Conservation (phyloP, 73 alveolate species). For the Paramecium sexaurelia region DNA sequence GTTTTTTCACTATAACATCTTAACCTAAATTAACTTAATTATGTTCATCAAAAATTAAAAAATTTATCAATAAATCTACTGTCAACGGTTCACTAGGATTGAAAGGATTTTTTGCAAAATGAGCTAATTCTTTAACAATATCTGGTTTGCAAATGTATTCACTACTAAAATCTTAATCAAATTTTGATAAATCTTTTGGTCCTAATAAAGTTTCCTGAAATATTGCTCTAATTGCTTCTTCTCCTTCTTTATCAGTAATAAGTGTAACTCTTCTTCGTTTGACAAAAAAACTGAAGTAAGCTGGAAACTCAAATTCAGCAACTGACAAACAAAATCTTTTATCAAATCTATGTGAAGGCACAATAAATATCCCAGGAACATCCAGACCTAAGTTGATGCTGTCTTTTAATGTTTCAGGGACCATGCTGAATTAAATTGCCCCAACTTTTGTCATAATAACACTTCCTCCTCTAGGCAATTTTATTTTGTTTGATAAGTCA, state of each 20-base stretch:
- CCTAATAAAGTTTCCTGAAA: constrained; percentile 60
- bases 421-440: constrained; percentile 42
- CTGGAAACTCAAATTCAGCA: constrained; percentile 67
- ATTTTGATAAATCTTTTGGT: constrained; percentile 32
- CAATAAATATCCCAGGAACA: constrained; percentile 54
- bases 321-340: constrained; percentile 56
- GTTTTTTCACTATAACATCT: constrained; percentile 10
- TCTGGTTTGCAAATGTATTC: constrained; percentile 12
- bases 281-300: constrained; percentile 64
- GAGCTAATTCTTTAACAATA: constrained; percentile 1
- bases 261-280: constrained; percentile 32
- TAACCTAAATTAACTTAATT: background rate
- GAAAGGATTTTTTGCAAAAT: constrained; percentile 53
- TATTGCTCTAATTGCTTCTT: constrained; percentile 48
- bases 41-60: constrained; percentile 46
- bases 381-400: constrained; percentile 57
- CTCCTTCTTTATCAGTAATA: constrained; percentile 44
- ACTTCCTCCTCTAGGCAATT: constrained; percentile 53
- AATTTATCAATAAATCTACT: constrained; percentile 47
- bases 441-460: constrained; percentile 52
- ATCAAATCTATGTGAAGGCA: constrained; percentile 54
- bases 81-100: constrained; percentile 54
- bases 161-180: constrained; percentile 28
- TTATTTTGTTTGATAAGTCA: constrained; percentile 13
- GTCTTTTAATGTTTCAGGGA: constrained; percentile 63